Conservation (phyloP, 1,139 yeast species). For the Yamadazyma buinensis region DNA sequence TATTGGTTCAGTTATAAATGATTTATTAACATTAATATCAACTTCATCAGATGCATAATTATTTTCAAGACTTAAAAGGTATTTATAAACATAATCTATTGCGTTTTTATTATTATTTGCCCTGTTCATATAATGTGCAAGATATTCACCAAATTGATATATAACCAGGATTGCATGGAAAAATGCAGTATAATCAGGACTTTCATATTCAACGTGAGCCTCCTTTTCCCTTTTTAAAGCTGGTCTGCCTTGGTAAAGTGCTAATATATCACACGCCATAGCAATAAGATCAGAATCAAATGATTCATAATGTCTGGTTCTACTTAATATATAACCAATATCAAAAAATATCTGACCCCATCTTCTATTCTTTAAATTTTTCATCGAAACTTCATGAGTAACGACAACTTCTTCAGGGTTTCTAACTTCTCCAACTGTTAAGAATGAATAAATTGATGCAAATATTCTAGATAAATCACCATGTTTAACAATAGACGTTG, state of each 20-base stretch:
- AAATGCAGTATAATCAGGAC: constrained; percentile 77
- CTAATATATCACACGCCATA: constrained; percentile 59
- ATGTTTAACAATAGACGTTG: constrained; percentile 63
- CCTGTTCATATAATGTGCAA: constrained; percentile 46
- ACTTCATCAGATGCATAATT: constrained; percentile 27
- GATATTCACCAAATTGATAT: constrained; percentile 57
- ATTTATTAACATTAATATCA: constrained; percentile 22
- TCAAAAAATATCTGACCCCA: constrained; percentile 87
- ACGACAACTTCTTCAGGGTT: constrained; percentile 44
- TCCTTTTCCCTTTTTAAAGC: constrained; percentile 72
- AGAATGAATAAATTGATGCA: constrained; percentile 62
- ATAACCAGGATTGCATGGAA: constrained; percentile 74
- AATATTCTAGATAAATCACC: constrained; percentile 69
- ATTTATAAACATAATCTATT: constrained; percentile 28
- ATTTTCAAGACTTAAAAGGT: constrained; percentile 28
- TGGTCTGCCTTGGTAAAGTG: constrained; percentile 78
- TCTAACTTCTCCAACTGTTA: constrained; percentile 54
- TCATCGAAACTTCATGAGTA: constrained; percentile 39
- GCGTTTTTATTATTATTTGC: constrained; percentile 24
- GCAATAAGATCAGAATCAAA: constrained; percentile 36
- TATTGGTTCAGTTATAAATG: constrained; percentile 19
- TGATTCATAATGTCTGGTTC: constrained; percentile 55
- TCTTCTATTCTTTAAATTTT: constrained; percentile 67
- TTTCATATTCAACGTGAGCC: constrained; percentile 88
- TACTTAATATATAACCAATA: constrained; percentile 68